A percentile compares a stretch with the other conserved stretches of the same genome.
These are phyloP conservation scores for Globisporangium radiosum DNA, from an alignment of 352 stramenopile species.

Conservation along the genomic window DNA sequence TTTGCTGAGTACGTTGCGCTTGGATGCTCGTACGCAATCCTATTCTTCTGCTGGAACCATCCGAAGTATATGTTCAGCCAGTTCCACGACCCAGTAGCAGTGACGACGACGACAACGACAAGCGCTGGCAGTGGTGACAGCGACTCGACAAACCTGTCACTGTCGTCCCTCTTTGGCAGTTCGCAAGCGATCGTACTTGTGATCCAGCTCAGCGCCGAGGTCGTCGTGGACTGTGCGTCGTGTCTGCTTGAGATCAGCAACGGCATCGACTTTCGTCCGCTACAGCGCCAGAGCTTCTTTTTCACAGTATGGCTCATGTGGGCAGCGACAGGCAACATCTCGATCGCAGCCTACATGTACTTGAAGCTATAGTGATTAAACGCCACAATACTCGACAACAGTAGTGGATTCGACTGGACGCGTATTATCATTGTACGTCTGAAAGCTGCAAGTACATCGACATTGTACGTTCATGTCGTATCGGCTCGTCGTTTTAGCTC, in stretches of 20 bases:
- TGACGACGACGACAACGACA: not conserved
- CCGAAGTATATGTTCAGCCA: slow-evolving; percentile 16
- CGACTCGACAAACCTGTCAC: not conserved
- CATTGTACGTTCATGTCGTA: too few species aligned
- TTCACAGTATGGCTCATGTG: slow-evolving; percentile 4
- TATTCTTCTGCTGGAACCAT: slow-evolving; percentile 25
- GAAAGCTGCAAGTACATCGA: too few species aligned
- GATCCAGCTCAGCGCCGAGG: slow-evolving; percentile 14
- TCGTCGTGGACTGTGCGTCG: slow-evolving; percentile 18
- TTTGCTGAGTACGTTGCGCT: slow-evolving; percentile 42
- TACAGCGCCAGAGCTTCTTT: slow-evolving; percentile 13
- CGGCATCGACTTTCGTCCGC: slow-evolving; percentile 12
- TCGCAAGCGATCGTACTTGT: slow-evolving; percentile 8
- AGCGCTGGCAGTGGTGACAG: not conserved
- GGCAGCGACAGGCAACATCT: not conserved
- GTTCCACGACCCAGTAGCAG: slow-evolving; percentile 2
- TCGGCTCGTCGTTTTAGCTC: too few species aligned
- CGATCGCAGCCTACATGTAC: not conserved
- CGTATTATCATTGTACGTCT: too few species aligned
- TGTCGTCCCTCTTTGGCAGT: not conserved
- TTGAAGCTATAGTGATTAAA: not conserved
- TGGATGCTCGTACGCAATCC: slow-evolving; percentile 27
- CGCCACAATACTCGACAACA: too few species aligned
- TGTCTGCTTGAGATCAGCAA: slow-evolving; percentile 16
- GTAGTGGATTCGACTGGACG: too few species aligned